Base-by-base conservation (phyloP, 2,329 filamentous ascomycete genomes). In the Onygenales sp. region DNA sequence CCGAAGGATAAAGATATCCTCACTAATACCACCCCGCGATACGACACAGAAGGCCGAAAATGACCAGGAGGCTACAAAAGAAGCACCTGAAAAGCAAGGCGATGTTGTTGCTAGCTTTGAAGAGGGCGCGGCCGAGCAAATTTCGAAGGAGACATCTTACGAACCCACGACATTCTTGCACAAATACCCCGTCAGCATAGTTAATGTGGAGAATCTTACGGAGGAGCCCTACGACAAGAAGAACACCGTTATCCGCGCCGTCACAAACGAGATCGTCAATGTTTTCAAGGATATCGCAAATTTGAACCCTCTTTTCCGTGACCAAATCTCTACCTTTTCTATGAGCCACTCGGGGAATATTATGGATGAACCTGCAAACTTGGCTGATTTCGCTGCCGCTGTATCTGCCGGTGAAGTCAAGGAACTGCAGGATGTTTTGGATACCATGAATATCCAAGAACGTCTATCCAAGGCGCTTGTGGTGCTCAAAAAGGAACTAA, bases 91-190 rank as follows among this genome's bases (percentile, higher is more conserved):
- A 58, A 89, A 87, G 71, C 88, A 89, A 69, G 93, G 92, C 3
- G 93, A 97, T 67, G 89, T 97, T 7, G 92, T 97, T 42, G 92
- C 93, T 1, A 96, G 91, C 73, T 97, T 98, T 58, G 93, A 98
- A 69, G 93, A 98, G 75, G 79, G 79, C 17, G 78, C 79, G 5
- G 79, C 87, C 2, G 82, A 87, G 51, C 66, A 76, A 71, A 78
- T 65, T 10, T 71, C 74, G 48, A 67, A 73, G 64, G 67, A 83
- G 77, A 14, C 81, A 77, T 58, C 83, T 59, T 92, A 92, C 66
- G 90, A 95, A 65, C 89, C 90, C 9, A 95, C 90, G 0, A 86
- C 90, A 0, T 97, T 97, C 76, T 75, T 98, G 50, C 86, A 86
- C 64, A 91, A 91, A 69, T 95, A 91, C 68, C 84, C 89, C 6